Evolutionary conservation across 371 early-diverging fungal species (phyloP), one percentile per base, ranked within the genome.

Genomic region (Mortierella sp.): DNA sequence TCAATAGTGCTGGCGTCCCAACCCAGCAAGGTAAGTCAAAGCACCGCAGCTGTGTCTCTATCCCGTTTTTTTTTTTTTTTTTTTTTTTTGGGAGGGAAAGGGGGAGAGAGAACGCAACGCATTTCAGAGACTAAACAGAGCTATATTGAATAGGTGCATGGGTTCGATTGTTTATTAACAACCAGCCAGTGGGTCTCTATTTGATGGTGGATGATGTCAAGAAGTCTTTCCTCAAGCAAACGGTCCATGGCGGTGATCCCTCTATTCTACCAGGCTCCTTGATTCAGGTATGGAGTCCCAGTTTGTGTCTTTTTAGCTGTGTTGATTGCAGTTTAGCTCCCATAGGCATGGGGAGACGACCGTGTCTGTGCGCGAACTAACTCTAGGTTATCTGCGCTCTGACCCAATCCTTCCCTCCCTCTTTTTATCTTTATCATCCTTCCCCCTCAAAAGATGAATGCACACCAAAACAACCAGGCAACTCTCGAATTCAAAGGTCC

Each of bases 161-260:
- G 81, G 75, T 81, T 11, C 86, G 88, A 72, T 72, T 88, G 6
- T 86, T 75, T 57, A 72, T 88, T 71, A 88, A 88, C 63, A 81
- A 76, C 43, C 74, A 81, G 53, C 77, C 86, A 19, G 82, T 79
- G 52, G 88, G 88, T 51, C 70, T 88, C 9, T 88, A 82, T 65
- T 52, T 88, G 48, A 77, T 88, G 81, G 85, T 84, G 52, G 86
- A 88, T 62, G 88, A 88, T 64, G 81, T 82, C 47, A 76, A 84
- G n/a, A 84, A 83, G 48, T 83, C 82, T 43, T 74, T 84, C 37
- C 68, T 84, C 43, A 84, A 86, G 57, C 80, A 83, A 52, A 74
- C 83, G 0, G 64, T 88, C 51, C 73, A 77, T 46, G 70, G 51
- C 0, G 77, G 77, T n/a, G 51, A 70, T 15, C 15, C 57, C 0